Evolutionary conservation across 129 eudicot genomes (phyloP), one percentile per base, ranked within the genome.

Genomic region (Ambrosia trifida): DNA sequence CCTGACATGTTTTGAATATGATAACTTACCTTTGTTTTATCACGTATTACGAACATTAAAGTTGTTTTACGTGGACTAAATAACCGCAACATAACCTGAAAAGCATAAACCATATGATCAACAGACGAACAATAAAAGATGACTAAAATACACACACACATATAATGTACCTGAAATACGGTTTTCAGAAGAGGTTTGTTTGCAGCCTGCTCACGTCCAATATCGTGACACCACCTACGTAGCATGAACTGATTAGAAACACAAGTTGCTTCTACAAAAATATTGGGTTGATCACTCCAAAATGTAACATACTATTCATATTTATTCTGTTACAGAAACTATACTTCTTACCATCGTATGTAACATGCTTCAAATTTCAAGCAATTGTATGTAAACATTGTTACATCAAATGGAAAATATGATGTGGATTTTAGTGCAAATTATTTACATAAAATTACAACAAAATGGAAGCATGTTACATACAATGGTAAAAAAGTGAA

Each of bases 61-160:
- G 99, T 95, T 64, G 99, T 95, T 84, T 90, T 95, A 32, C 99
- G 97, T 35, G 99, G 99, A 75, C 99, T 95, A 76, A 95, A 95
- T 76, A 95, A 88, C 59, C 99, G 85, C 90, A 95, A 78, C 99
- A 95, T 95, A 69, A 88, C 99, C 99, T 95, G 82, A 63, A 79
- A 74, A 60, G 41, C 70, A 49, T 30, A 32, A 56, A 75, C 4
- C 70, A 59, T 5, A 19, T 45, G 12, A 62, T 70, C 66, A 53
- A 14, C 12, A 64, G 41, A 46, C 38, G 0, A 8, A 45, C 53
- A 38, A 69, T 53, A 72, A 69, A 12, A 32, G 30, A 30, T 68
- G 64, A 3, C 32, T 19, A 58, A 33, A 59, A 20, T 60, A 68
- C 20, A 69, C 6, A 50, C 36, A 59, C 10, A 40, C 2, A 32